phyloP scores from a whole-genome alignment of 192 early-diverging fungal genomes.

The Chytriomyces confervae region DNA sequence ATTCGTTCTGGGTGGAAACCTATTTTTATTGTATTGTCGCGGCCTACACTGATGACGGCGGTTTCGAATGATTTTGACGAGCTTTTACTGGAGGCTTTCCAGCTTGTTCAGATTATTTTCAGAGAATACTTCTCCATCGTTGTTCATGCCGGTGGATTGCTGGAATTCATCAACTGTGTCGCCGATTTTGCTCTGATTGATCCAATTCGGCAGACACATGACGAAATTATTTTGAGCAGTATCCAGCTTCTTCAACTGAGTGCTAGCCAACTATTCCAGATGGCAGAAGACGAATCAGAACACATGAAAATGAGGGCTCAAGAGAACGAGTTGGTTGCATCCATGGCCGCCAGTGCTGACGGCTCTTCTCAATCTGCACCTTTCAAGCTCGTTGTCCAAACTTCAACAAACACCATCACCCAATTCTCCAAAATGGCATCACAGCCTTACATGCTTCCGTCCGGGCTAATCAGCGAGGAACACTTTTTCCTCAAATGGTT shows the following conservation, averaged over 20 bases:
- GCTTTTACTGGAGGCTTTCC: conserved; percentile 76
- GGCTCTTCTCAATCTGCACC: not conserved
- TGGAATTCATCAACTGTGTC: conserved; percentile 57
- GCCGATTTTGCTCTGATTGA: conserved; percentile 57
- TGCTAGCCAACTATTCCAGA: conserved; percentile 47
- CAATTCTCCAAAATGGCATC: conserved; percentile 22
- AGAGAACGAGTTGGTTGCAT: not conserved
- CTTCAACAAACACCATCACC: not conserved
- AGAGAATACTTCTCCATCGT: conserved; percentile 71
- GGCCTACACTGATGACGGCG: conserved; percentile 66
- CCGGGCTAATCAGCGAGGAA: conserved; percentile 57
- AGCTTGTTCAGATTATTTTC: conserved; percentile 66
- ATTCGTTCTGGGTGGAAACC: conserved; percentile 78
- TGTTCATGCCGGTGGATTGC: conserved; percentile 57
- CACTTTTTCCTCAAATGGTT: conserved; percentile 66
- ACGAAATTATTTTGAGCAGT: conserved; percentile 54
- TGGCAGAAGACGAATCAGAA: conserved; percentile 39
- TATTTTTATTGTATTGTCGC: conserved; percentile 62
- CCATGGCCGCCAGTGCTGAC: not conserved
- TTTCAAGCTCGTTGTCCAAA: conserved; percentile 14
- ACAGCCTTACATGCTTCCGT: conserved; percentile 48
- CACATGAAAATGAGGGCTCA: conserved; percentile 10
- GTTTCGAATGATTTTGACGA: conserved; percentile 70
- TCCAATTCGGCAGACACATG: conserved; percentile 34
- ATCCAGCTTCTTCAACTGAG: conserved; percentile 57